Percentiles rank a stretch among this genome's conserved stretches.
These are phyloP conservation scores for Onygenales sp. DNA, from an alignment of 2,329 filamentous ascomycete genomes.

Conservation along the genomic window DNA sequence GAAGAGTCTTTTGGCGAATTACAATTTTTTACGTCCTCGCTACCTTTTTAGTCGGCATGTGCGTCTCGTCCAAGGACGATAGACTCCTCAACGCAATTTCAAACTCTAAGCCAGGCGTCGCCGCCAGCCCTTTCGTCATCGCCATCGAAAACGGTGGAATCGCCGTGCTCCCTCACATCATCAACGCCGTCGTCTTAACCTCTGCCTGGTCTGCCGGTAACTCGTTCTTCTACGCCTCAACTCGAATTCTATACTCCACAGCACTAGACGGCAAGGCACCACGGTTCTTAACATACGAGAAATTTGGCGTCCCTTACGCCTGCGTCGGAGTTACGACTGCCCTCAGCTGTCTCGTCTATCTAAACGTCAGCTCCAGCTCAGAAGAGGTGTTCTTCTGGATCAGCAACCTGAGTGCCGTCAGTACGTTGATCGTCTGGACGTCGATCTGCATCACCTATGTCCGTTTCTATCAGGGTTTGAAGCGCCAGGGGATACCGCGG, in stretches of 20 bases:
- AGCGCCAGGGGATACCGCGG: constrained; percentile 56
- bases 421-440: constrained; percentile 8
- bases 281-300: constrained; percentile 15
- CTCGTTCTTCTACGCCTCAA: constrained; percentile 27
- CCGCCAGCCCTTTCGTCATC: constrained; percentile 45
- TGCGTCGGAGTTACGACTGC: constrained; percentile 8
- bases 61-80: constrained; percentile 28
- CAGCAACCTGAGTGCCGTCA: constrained; percentile 11
- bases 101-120: constrained; percentile 25
- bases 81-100: constrained; percentile 23
- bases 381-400: constrained; percentile 12
- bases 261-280: constrained; percentile 31
- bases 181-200: constrained; percentile 32
- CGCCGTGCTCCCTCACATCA: constrained; percentile 24
- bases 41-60: constrained; percentile 26
- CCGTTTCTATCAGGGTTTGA: constrained; percentile 57
- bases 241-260: constrained; percentile 29
- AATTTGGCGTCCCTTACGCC: constrained; percentile 10
- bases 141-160: constrained; percentile 39
- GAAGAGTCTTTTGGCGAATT: constrained; percentile 37
- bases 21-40: constrained; percentile 30
- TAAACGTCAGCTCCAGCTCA: constrained; percentile 8
- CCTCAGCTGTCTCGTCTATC: constrained; percentile 8
- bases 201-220: constrained; percentile 37
- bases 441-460: constrained; percentile 45